A percentile compares a stretch with the other conserved stretches of the same genome.
phyloP scores from a whole-genome alignment of 2,329 filamentous ascomycete species.

The Aspergillus fijiensis region DNA sequence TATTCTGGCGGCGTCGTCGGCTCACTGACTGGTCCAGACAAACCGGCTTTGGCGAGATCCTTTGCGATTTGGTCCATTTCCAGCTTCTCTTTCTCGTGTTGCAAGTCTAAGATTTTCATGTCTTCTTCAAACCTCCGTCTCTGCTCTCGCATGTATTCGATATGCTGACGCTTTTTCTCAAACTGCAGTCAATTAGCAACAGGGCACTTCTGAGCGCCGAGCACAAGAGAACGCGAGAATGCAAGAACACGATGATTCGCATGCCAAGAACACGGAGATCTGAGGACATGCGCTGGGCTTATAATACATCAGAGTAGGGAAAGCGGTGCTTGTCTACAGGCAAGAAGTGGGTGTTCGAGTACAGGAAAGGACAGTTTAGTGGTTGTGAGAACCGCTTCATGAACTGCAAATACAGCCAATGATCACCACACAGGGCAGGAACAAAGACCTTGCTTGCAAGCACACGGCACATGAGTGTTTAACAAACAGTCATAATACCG shows the following conservation, averaged over 20 bases:
- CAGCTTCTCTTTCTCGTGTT: conserved; percentile 77
- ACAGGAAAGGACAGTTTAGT: background rate
- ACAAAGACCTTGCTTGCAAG: background rate
- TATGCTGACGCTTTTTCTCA: conserved; percentile 90
- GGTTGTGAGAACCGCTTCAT: background rate
- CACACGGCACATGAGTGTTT: background rate
- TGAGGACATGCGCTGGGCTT: background rate
- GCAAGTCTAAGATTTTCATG: conserved; percentile 84
- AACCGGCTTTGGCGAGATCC: conserved; percentile 62
- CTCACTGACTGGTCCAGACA: conserved; percentile 79
- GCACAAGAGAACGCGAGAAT: background rate
- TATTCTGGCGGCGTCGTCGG: conserved; percentile 96
- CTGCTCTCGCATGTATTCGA: conserved; percentile 86
- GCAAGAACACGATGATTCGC: too few relatives aligned
- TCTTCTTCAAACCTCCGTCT: conserved; percentile 87
- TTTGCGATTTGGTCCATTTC: conserved; percentile 84
- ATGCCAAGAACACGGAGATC: too few relatives aligned
- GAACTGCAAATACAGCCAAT: background rate
- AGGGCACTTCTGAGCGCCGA: conserved; percentile 6
- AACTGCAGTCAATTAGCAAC: conserved; percentile 60
- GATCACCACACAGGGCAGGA: background rate
- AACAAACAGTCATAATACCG: background rate
- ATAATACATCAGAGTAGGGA: background rate
- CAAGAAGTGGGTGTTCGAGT: background rate
- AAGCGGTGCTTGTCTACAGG: background rate